A percentile compares a stretch with the other conserved stretches of the same genome.
phyloP scores from a whole-genome alignment of 225 moss, liverwort and hornwort genomes.

The Takakia lepidozioides region DNA sequence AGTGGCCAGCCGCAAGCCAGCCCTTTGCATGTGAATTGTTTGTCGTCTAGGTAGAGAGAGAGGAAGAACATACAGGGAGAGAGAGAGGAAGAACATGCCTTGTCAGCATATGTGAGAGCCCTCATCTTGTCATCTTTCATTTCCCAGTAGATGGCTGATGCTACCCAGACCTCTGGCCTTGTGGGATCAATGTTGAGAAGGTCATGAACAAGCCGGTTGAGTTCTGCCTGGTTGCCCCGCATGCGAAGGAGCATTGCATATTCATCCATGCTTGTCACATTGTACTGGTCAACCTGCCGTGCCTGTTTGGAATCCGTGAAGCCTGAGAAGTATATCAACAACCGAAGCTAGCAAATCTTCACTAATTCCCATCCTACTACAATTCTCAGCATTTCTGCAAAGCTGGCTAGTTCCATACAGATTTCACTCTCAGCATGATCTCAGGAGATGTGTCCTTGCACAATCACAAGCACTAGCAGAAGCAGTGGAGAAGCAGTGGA shows the following conservation, averaged over 20 bases:
- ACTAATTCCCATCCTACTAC: no score
- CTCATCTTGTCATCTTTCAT: conserved; percentile 86
- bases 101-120: conserved; percentile 78
- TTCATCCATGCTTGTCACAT: conserved; percentile 84
- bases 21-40: no score
- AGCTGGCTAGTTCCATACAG: no score
- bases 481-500: no score
- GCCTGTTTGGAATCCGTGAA: conserved; percentile 45
- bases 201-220: conserved; percentile 87
- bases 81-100: conserved; percentile 36
- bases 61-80: no score
- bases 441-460: no score
- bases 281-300: conserved; percentile 80
- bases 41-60: conserved; percentile 1
- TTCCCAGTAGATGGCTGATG: conserved; percentile 89
- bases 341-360: no score
- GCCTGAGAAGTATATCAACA: no score
- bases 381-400: no score
- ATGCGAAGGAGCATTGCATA: conserved; percentile 80
- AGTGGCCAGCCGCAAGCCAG: no score
- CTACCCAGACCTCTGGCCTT: conserved; percentile 95
- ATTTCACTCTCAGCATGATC: no score
- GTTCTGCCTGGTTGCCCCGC: conserved; percentile 60
- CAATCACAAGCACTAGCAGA: no score
- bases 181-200: conserved; percentile 68